Evolutionary conservation across 768 basidiomycete genomes (phyloP), one percentile per base, ranked within the genome.

Genomic region (Termitomyces bulborhizus): DNA sequence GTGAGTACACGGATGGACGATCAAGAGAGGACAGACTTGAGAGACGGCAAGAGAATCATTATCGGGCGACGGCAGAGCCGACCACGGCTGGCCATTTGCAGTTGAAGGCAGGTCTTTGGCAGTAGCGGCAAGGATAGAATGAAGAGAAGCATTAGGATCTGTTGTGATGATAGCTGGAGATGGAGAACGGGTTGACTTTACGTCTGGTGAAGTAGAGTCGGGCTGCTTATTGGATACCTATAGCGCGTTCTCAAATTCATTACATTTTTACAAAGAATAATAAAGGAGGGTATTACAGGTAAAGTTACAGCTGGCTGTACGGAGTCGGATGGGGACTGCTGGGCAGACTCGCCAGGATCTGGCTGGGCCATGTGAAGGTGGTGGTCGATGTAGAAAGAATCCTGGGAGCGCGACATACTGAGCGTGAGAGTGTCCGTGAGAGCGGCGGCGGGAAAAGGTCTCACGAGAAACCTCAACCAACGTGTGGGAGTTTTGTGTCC

Each of bases 121-220:
- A 66, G 81, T 58, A 29, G 83, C 78, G 15, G 79, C 76, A 61
- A 83, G 67, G 55, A 81, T 78, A 46, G 79, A 78, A 55, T 79
- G 77, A 49, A 77, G 72, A 50, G 74, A 78, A 27, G 70, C 74
- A 68, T 72, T 75, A 46, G 74, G 76, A 61, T 76, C 76, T n/a
- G 72, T 57, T 21, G 68, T 45, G 31, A 69, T 57, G 48, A 68
- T 62, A 39, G 40, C 26, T 32, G 60, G 57, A 39, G 62, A 56
- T 26, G 73, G 64, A 37, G 71, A 67, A 56, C 64, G 69, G 31
- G 59, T 64, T 32, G 57, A 53, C 46, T 58, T 62, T 34, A 49
- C 51, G 27, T 47, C 60, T 36, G 45, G 46, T 51, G 60, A 54
- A 26, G 51, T 59, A 43, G 66, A 59, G 48, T 65, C 60, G 48